Evolutionary conservation across 1,284 basidiomycete genomes (phyloP).

Genomic region (Rhizoctonia solani): DNA sequence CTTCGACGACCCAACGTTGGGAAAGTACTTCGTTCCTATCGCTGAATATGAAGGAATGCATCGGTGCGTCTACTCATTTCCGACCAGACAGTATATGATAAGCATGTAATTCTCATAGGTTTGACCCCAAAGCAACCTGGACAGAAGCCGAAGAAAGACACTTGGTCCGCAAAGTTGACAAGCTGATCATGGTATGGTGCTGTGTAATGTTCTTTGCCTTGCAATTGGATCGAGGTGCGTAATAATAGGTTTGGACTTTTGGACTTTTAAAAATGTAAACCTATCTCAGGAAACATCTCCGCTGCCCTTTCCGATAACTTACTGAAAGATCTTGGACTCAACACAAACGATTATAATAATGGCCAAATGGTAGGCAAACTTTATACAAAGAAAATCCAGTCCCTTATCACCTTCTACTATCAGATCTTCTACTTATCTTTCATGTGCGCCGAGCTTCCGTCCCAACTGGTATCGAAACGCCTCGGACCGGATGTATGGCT

Average conservation of each 20-base stretch:
- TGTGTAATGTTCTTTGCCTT: slow-evolving; percentile 65
- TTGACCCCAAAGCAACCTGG: slow-evolving; percentile 6
- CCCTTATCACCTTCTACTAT: slow-evolving; percentile 44
- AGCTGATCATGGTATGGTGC: slow-evolving; percentile 66
- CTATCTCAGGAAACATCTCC: slow-evolving; percentile 51
- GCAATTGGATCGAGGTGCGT: slow-evolving; percentile 25
- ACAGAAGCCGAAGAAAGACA: slow-evolving; percentile 44
- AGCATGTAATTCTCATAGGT: too few species aligned
- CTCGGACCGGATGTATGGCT: slow-evolving; percentile 74
- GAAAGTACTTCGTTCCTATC: slow-evolving; percentile 59
- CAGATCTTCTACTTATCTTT: slow-evolving; percentile 60
- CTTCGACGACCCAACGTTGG: slow-evolving; percentile 57
- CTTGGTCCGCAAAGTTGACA: slow-evolving; percentile 65
- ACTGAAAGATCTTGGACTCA: slow-evolving; percentile 61
- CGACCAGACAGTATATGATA: too few species aligned
- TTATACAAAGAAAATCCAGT: slow-evolving; percentile 42
- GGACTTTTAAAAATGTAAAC: background rate
- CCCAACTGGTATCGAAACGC: slow-evolving; percentile 71
- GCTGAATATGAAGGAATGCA: slow-evolving; percentile 64
- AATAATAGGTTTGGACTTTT: background rate
- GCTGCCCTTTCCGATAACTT: slow-evolving; percentile 71
- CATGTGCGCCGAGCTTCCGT: slow-evolving; percentile 68
- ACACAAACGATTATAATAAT: slow-evolving; percentile 66
- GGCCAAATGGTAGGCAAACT: slow-evolving; percentile 51
- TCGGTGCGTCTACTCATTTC: slow-evolving; percentile 58